phyloP scores from a whole-genome alignment of 805 yeast genomes.

The Kregervanrija pseudodelftensis region DNA sequence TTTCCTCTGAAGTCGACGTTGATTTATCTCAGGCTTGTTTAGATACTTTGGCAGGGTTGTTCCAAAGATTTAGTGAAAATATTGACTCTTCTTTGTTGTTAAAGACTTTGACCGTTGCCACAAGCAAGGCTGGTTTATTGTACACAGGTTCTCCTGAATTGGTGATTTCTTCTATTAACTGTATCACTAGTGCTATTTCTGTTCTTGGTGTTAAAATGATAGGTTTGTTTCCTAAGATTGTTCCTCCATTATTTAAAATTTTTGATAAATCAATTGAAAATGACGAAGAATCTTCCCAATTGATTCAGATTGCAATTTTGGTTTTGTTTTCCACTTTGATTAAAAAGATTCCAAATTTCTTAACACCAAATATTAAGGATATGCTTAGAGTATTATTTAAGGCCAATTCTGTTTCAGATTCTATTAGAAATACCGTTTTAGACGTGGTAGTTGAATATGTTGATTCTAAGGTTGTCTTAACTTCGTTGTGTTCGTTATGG shows the following conservation, averaged over 20 bases:
- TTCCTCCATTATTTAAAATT: conserved; percentile 63
- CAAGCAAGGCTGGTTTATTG: conserved; percentile 46
- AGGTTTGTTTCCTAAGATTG: conserved; percentile 76
- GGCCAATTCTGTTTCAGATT: conserved; percentile 51
- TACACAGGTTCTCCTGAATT: conserved; percentile 46
- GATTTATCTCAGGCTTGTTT: conserved; percentile 63
- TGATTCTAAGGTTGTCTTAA: conserved; percentile 57
- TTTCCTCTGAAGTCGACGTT: conserved; percentile 29
- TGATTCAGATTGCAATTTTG: conserved; percentile 64
- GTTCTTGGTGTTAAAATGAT: conserved; percentile 80
- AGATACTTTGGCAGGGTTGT: conserved; percentile 57
- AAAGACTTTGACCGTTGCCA: conserved; percentile 41
- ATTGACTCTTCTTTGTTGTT: conserved; percentile 41
- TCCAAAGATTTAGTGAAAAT: conserved; percentile 53
- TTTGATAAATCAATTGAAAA: conserved; percentile 36
- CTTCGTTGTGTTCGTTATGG: conserved; percentile 62
- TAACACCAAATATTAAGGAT: conserved; percentile 59
- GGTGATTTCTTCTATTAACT: conserved; percentile 64
- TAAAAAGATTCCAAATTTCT: conserved; percentile 80
- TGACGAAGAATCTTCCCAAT: conserved; percentile 24
- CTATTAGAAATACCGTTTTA: conserved; percentile 55
- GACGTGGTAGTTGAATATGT: conserved; percentile 57
- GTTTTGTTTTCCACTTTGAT: conserved; percentile 68
- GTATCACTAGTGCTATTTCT: conserved; percentile 62
- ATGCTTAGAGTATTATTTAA: conserved; percentile 52